phyloP scores from a whole-genome alignment of 768 basidiomycete species.

The Fomitopsis serialis region DNA sequence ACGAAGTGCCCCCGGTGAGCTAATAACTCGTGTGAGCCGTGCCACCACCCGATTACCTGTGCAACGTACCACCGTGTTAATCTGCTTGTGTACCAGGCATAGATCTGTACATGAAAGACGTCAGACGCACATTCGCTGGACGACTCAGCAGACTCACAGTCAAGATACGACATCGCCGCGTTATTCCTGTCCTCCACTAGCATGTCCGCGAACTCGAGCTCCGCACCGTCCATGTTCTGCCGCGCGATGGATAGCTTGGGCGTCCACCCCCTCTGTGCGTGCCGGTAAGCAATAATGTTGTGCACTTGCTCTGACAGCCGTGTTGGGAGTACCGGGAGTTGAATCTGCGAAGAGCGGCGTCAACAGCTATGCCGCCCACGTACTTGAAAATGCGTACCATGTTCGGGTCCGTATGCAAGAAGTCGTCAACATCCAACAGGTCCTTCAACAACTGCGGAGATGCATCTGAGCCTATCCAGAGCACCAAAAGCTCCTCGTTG shows the following conservation, averaged over 20 bases:
- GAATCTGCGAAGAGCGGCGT: slow-evolving; percentile 39
- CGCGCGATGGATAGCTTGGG: slow-evolving; percentile 73
- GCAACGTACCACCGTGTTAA: slow-evolving; percentile 27
- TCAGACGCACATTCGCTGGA: background rate
- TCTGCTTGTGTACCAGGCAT: slow-evolving; percentile 35
- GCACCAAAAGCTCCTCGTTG: slow-evolving; percentile 80
- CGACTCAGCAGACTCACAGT: slow-evolving; percentile 54
- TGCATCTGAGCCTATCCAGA: slow-evolving; percentile 85
- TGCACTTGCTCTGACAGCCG: slow-evolving; percentile 79
- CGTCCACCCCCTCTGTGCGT: slow-evolving; percentile 44
- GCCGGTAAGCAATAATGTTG: slow-evolving; percentile 75
- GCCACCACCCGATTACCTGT: background rate
- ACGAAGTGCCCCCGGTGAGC: background rate
- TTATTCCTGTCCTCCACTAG: slow-evolving; percentile 96
- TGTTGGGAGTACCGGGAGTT: slow-evolving; percentile 67
- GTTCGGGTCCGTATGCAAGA: slow-evolving; percentile 59
- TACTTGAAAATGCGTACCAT: slow-evolving; percentile 43
- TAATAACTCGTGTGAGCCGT: background rate
- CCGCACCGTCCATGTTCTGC: slow-evolving; percentile 88
- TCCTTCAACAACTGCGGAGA: slow-evolving; percentile 81
- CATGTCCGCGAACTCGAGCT: slow-evolving; percentile 97
- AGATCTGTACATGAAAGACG: slow-evolving; percentile 19
- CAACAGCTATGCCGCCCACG: background rate
- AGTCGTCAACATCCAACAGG: slow-evolving; percentile 79
- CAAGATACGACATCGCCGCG: slow-evolving; percentile 86